Base-by-base conservation (phyloP, 2,329 filamentous ascomycete species). In the Eutypa lata region DNA sequence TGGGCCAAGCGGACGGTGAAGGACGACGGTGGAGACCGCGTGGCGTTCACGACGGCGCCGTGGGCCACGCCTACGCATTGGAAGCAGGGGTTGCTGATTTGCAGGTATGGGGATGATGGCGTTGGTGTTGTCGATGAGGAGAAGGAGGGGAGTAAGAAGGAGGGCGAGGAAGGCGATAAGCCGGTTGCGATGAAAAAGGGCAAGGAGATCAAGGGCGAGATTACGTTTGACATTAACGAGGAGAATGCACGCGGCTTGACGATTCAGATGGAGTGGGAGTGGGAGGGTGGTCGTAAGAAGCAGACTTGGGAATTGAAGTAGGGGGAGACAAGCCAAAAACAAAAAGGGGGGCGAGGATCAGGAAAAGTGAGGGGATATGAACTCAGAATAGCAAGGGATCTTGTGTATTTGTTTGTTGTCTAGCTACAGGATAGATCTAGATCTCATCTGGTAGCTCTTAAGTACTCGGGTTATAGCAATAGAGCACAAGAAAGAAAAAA, bases 21-120 rank as follows among this genome's bases (percentile, higher is more conserved):
- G 57, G 74, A 77, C 64, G 64, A 71, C 22, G 74, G 13, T 21
- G 42, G 76, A 31, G 82, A 87, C 58, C 83, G 86, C 48, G 79
- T 91, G n/a, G 88, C 89, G 0, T 96, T 97, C 69, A 95, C 91
- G 7, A 97, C 92, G 1, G 90, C 91, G 0, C 92, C 92, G 1
- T 77, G 80, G 59, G 84, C 83, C 18, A 84, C 82, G 50, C 81
- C 87, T 56, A 97, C 93, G 7, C 93, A 97, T 71, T 97, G 93
- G 93, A 89, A 88, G 71, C 91, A 96, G 67, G 89, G 87, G 1
- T 75, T 96, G 22, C 76, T 93, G 55, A 73, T 95, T 49, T 80
- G 88, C 55, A 84, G 90, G 52, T 77, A 79, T 33, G 68, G 66
- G 35, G 21, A 49, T 18, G 47, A 37, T 18, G 33, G 19, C 31